phyloP scores from a whole-genome alignment of 306 rosid species.

The Erythrophleum fordii region DNA sequence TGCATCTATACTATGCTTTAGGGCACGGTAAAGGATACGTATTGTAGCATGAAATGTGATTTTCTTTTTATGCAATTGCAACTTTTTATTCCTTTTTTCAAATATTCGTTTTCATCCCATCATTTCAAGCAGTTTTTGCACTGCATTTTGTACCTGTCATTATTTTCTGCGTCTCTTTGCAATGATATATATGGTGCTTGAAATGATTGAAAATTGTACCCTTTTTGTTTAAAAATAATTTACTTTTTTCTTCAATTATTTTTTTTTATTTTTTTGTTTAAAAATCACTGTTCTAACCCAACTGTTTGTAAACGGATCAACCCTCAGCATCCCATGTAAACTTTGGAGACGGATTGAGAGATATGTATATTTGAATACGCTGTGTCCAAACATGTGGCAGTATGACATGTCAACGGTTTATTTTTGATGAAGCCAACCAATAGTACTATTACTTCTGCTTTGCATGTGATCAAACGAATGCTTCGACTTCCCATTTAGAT shows the following conservation, averaged over 20 bases:
- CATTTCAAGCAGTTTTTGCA: slow-evolving; percentile 17
- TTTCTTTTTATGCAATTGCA: slow-evolving; percentile 9
- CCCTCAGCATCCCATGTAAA: too few relatives aligned
- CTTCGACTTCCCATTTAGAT: too few relatives aligned
- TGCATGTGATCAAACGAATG: too few relatives aligned
- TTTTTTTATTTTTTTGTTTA: not conserved
- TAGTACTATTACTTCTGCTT: too few relatives aligned
- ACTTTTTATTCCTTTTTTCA: slow-evolving; percentile 30
- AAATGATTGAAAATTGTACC: not conserved
- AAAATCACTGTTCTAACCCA: not conserved
- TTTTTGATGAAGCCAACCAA: too few relatives aligned
- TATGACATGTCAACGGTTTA: too few relatives aligned
- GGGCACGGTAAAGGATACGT: too few relatives aligned
- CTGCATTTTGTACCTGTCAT: not conserved
- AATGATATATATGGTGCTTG: not conserved
- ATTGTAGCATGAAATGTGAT: slow-evolving; percentile 51
- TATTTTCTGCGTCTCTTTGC: slow-evolving; percentile 34
- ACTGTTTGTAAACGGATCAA: not conserved
- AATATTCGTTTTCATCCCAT: not conserved
- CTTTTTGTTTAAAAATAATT: not conserved
- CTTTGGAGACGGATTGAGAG: not conserved
- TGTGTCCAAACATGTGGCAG: too few relatives aligned
- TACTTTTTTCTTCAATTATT: not conserved
- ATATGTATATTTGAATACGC: not conserved
- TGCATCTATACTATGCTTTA: too few relatives aligned